Evolutionary conservation across 345 rosid species (phyloP), one percentile per base, ranked within the genome.

Genomic region (Laguncularia racemosa): DNA sequence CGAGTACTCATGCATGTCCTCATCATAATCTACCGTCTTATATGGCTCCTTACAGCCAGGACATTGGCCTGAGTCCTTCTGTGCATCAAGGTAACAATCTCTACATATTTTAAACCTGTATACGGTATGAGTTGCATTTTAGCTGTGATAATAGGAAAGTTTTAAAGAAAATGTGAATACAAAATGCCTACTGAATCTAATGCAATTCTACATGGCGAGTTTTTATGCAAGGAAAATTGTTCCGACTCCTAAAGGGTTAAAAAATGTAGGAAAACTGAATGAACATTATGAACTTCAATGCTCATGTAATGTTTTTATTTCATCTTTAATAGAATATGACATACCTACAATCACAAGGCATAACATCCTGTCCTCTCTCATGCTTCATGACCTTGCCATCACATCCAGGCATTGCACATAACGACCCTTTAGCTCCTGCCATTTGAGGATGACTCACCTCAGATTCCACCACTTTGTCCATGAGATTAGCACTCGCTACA

Each of bases 381-480:
- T 93, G 97, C 74, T 81, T 86, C 88, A 85, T 89, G 54, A 84
- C 74, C 68, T 85, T 93, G 28, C 97, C 99, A 54, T 89, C 99
- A 46, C 96, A 93, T 20, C 88, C 91, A n/a, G 78, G 80, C 97
- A 93, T 93, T 12, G 81, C 61, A 59, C 99, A 93, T 3, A 84
- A 68, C 45, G 91, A 77, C 3, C 97, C 99, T 64, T 79, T 89
- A 33, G 97, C 72, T 8, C 99, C 96, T 3, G 88, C 90, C 97
- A 89, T 93, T 64, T 93, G 99, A 49, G 97, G 99, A 65, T 93
- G 99, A 43, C 73, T 69, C 7, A 89, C 99, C 83, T 93, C 90
- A 2, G 95, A 86, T 6, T 93, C 99, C 8, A 89, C 89, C 59
- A 92, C 99, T 70, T 93, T 93, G 57, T 93, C 98, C 96, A 89